Evolutionary conservation across 345 rosid genomes (phyloP).

Genomic region (Gossypium arboreum): DNA sequence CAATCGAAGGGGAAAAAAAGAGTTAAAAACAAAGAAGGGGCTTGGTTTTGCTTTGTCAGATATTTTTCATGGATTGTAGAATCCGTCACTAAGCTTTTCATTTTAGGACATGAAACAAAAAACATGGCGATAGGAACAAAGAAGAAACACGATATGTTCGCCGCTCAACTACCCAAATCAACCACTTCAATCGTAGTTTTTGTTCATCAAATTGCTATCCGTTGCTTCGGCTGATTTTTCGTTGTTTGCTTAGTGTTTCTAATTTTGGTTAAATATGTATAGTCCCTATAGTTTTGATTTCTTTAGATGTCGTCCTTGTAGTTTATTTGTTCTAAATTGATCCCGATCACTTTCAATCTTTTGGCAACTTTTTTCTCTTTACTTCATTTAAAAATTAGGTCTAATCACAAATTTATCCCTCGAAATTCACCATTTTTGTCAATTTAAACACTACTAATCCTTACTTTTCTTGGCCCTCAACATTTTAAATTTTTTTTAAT

Average conservation of each 20-base stretch:
- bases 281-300: too few relatives aligned
- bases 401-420: too few relatives aligned
- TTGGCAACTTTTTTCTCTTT: too few relatives aligned
- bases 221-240: not conserved
- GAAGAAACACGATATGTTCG: not conserved
- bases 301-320: too few relatives aligned
- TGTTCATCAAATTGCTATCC: not conserved
- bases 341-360: too few relatives aligned
- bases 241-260: not conserved
- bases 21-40: not conserved
- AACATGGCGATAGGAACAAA: slow-evolving; percentile 6
- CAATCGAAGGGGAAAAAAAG: not conserved
- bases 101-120: slow-evolving; percentile 2
- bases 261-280: too few relatives aligned
- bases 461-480: too few relatives aligned
- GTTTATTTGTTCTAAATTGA: too few relatives aligned
- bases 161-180: slow-evolving; percentile 11
- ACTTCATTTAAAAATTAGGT: too few relatives aligned
- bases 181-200: not conserved
- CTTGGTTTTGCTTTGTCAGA: not conserved
- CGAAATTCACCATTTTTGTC: too few relatives aligned
- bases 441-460: too few relatives aligned
- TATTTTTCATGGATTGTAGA: not conserved
- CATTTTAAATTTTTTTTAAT: too few relatives aligned
- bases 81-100: not conserved